These are phyloP conservation scores for Litsea cubeba DNA, from an alignment of 164 flowering plant species.

Conservation along the genomic window DNA sequence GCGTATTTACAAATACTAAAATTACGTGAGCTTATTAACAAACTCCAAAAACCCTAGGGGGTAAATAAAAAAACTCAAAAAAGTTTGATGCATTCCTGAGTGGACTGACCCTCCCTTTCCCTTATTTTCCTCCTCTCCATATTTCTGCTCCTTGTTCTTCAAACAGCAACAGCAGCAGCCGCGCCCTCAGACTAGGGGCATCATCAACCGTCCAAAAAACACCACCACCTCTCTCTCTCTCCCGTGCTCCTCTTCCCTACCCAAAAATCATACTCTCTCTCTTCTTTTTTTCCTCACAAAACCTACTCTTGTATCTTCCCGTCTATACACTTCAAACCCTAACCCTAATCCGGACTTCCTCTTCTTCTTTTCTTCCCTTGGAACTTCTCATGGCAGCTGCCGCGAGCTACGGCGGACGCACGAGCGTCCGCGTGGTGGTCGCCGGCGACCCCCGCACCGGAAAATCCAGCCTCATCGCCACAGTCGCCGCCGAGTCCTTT, in stretches of 20 bases:
- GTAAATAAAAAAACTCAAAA: too few species aligned
- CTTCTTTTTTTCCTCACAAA: background rate
- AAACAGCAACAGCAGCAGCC: background rate
- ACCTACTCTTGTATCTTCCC: background rate
- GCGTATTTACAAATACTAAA: too few species aligned
- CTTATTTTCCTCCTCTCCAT: background rate
- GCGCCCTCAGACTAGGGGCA: background rate
- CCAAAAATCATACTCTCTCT: background rate
- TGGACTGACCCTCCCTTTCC: too few species aligned
- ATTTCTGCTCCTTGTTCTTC: background rate
- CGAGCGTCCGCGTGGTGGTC: slow-evolving; percentile 64
- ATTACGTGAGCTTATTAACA: too few species aligned
- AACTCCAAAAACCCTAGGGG: too few species aligned
- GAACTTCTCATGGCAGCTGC: slow-evolving; percentile 37
- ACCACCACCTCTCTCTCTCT: background rate
- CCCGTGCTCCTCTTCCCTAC: background rate
- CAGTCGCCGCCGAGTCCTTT: slow-evolving; percentile 64
- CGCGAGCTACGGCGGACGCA: slow-evolving; percentile 24
- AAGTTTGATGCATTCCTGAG: too few species aligned
- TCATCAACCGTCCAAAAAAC: background rate
- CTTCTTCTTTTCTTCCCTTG: slow-evolving; percentile 14
- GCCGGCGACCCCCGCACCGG: slow-evolving; percentile 82
- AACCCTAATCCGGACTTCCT: background rate
- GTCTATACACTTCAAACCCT: background rate
- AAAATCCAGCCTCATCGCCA: slow-evolving; percentile 66